Base-by-base conservation (phyloP, 352 stramenopile species). In the Phytophthora tubulina region DNA sequence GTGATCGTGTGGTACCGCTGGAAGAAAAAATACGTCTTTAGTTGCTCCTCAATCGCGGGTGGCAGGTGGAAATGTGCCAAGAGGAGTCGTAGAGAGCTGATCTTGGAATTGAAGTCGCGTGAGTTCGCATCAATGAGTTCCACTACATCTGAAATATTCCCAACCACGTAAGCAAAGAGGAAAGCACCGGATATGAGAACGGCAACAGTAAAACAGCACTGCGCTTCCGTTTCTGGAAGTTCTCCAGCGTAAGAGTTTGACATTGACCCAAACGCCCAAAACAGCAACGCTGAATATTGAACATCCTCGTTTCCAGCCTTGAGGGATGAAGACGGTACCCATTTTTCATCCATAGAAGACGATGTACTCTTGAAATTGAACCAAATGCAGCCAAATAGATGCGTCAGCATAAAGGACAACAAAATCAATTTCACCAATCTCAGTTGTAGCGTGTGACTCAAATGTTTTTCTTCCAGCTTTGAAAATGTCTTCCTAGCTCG, bases 1-100 rank as follows among this genome's bases (percentile, higher is more conserved):
- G 82, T 88, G 61, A 90, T 90, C 0, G 80, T 82, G 64, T 92
- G 79, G 38, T 84, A 86, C 2, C 79, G 73, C 50, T 85, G 70
- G 50, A 91, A 93, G 27, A 93, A 89, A 45, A 84, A 88, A 44
- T 84, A 91, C 0, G 77, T 89, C 63, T 93, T 89, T 17, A 93
- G 69, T 31, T 85, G 84, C 54, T 79, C 71, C 44, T 89, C 60
- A 9, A 92, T 77, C 7, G 72, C 33, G 2, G 51, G 39, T 10
- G 84, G 79, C 1, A 92, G 51, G 11, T 72, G 60, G 48, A 92
- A 93, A 55, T 91, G 84, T 0, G 42, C 38, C 4, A 91, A 50
- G 6, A 93, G 60, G 15, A 86, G 79, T 0, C 85, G 74, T 6
- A 92, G 44, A 0, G 80, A 87, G 30, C 73, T 79, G 21, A 93